Evolutionary conservation across 2,329 filamentous ascomycete genomes (phyloP), one percentile per base, ranked within the genome.

Genomic region (Penicillium sclerotiorum): DNA sequence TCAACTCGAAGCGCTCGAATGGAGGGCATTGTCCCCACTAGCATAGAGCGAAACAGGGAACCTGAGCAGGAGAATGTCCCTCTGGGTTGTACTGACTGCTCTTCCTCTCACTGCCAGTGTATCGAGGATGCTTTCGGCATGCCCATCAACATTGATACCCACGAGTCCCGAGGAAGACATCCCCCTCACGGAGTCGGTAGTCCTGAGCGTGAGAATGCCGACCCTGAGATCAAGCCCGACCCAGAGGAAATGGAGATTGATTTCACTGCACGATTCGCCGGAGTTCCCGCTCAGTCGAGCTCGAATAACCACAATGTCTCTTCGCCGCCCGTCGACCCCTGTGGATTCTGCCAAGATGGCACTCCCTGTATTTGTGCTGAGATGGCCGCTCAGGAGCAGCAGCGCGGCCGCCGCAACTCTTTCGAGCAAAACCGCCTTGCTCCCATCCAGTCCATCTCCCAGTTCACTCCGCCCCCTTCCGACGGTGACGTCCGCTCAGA

Each of bases 361-460:
- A 91, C 87, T 0, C 89, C 89, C 60, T 94, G 89, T 64, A 84
- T 91, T 57, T 94, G 89, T 69, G 89, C 88, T 20, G 89, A 92
- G 57, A 77, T 80, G 71, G 73, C 74, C 3, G 73, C 73, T 7
- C 75, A 76, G 50, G 68, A 69, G 56, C 68, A 69, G 56, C 63
- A 63, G 53, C 67, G 55, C 50, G 64, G 52, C 56, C 45, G 75
- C 75, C 55, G 80, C 81, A 67, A 78, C 74, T 23, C 59, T 1
- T 66, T 66, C 23, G 67, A 71, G 49, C 65, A 62, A 45, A 72
- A 66, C 46, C 69, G 69, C 27, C 68, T 78, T 21, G 69, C 75
- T 28, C 74, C 76, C 12, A 71, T 78, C 27, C 69, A 77, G 50
- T 77, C 73, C 32, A 59, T 76, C 38, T 73, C 73, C 6, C 73